Evolutionary conservation across 306 rosid genomes (phyloP).

Genomic region (Casuarina cunninghamiana): DNA sequence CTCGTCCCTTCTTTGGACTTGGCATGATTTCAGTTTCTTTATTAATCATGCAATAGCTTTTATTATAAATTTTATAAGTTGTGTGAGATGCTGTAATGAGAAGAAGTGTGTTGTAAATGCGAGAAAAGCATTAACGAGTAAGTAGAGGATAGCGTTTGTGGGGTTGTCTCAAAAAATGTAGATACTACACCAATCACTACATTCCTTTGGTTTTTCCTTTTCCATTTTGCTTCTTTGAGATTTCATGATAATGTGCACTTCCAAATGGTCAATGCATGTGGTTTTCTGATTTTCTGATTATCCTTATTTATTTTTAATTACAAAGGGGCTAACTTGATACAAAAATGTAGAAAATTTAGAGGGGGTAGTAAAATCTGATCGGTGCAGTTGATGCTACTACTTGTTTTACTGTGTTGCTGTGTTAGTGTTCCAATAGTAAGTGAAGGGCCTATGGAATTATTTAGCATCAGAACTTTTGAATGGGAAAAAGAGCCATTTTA

Average conservation of each 20-base stretch:
- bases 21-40: background rate
- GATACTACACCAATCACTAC: background rate
- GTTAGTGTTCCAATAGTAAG: background rate
- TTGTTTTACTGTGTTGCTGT: background rate
- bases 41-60: background rate
- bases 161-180: background rate
- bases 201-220: background rate
- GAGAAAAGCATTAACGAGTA: background rate
- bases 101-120: background rate
- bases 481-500: background rate
- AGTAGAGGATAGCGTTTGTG: background rate
- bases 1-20: background rate
- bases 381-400: background rate
- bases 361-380: background rate
- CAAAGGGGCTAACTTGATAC: background rate
- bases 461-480: background rate
- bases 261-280: background rate
- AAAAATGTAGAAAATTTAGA: background rate
- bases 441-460: background rate
- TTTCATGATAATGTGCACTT: background rate
- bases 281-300: background rate
- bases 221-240: background rate
- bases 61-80: background rate
- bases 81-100: background rate
- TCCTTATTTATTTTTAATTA: background rate